phyloP scores from a whole-genome alignment of 768 basidiomycete genomes.

The Mycena amicta region DNA sequence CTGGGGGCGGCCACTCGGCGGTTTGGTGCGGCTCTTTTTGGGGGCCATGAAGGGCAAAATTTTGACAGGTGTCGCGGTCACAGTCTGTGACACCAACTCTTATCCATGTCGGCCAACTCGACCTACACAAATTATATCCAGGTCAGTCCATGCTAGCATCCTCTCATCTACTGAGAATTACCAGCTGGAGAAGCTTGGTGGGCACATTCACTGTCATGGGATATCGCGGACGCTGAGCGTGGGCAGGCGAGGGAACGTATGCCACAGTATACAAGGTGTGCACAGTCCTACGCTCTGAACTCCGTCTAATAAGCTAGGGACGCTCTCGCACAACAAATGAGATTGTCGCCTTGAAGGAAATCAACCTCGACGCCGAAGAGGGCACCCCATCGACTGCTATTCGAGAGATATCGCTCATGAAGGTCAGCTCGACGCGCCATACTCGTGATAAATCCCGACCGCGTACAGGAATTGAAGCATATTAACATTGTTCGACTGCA shows the following conservation, averaged over 20 bases:
- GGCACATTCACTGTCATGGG: conserved; percentile 10
- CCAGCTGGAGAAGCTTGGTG: conserved; percentile 88
- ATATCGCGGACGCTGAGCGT: conserved; percentile 42
- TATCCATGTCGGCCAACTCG: background rate
- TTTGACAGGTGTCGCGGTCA: background rate
- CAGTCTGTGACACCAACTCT: background rate
- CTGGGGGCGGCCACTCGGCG: conserved; percentile 51
- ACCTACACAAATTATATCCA: conserved; percentile 56
- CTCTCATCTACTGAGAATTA: no score
- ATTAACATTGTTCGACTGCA: conserved; percentile 97
- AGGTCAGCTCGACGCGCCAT: conserved; percentile 30
- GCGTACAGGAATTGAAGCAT: conserved; percentile 80
- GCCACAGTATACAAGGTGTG: conserved; percentile 95
- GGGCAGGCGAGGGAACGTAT: conserved; percentile 88
- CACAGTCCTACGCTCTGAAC: background rate
- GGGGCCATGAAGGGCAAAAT: conserved; percentile 40
- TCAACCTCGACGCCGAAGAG: conserved; percentile 98
- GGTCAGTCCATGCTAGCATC: conserved; percentile 27
- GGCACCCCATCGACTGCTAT: conserved; percentile 99
- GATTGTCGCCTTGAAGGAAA: conserved; percentile 97
- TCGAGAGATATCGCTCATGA: conserved; percentile 98
- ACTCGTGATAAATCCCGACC: background rate
- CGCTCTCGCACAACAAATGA: conserved; percentile 97
- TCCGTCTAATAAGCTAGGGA: conserved; percentile 52
- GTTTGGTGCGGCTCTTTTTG: conserved; percentile 58